Conservation (phyloP, 208 protist species). For the Vickermania ingenoplastis region DNA sequence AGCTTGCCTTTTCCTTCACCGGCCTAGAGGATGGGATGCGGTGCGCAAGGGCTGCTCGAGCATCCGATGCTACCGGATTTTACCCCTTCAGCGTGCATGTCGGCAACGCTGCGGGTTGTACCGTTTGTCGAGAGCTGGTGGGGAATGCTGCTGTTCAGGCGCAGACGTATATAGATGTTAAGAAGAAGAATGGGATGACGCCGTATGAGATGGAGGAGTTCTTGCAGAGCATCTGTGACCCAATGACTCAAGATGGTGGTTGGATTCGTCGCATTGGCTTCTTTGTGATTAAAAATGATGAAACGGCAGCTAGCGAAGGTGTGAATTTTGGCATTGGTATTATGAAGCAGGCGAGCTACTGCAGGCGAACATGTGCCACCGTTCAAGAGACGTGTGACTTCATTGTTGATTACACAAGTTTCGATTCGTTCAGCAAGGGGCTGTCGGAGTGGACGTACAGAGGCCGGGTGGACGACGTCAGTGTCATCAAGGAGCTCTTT, state of each 20-base stretch:
- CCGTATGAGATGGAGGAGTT: not conserved
- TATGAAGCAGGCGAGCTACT: no score
- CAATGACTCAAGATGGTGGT: not conserved
- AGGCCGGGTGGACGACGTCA: not conserved
- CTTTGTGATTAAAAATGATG: no score
- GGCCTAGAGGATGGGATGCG: no score
- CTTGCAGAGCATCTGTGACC: not conserved
- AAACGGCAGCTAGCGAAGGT: no score
- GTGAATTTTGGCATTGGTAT: no score
- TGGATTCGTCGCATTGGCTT: not conserved
- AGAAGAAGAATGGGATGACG: not conserved
- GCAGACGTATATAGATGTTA: not conserved
- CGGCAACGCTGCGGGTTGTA: not conserved
- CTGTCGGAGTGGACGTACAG: not conserved
- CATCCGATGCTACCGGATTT: no score
- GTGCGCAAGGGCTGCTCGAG: no score
- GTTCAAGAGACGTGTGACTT: not conserved
- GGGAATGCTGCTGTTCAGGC: not conserved
- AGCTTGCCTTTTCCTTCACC: no score
- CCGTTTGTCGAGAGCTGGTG: not conserved
- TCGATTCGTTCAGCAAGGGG: not conserved
- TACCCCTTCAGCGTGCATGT: not conserved
- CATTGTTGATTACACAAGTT: not conserved
- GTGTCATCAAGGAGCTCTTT: not conserved
- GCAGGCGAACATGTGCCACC: not conserved